Evolutionary conservation across 2,329 filamentous ascomycete genomes (phyloP).

Genomic region (Lasiodiplodia theobromae): DNA sequence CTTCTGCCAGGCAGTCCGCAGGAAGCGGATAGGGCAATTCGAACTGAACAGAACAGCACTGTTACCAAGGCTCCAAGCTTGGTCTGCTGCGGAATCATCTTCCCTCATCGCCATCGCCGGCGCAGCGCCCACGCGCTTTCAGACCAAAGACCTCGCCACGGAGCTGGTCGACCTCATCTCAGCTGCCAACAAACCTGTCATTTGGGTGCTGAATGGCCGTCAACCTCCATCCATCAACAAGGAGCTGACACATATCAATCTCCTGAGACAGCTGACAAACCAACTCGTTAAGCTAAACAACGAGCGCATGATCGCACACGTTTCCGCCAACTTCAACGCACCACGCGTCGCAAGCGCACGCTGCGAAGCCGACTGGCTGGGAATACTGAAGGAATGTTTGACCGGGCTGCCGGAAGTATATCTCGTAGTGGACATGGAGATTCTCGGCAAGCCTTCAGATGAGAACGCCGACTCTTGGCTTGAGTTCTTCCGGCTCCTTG

Average conservation of each 20-base stretch:
- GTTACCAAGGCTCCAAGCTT: background rate
- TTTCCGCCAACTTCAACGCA: conserved; percentile 18
- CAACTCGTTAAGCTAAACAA: background rate
- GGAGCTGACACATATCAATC: background rate
- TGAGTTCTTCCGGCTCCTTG: background rate
- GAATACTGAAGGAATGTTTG: background rate
- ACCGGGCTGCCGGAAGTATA: conserved; percentile 6
- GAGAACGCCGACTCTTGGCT: background rate
- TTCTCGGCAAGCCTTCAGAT: background rate
- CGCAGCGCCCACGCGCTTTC: background rate
- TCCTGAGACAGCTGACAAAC: background rate
- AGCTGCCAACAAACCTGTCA: background rate
- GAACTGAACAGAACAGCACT: background rate
- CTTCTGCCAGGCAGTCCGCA: background rate
- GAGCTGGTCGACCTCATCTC: background rate
- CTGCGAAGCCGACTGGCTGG: conserved; percentile 5
- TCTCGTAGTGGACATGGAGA: conserved; percentile 17
- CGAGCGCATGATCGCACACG: background rate
- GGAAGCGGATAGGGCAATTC: background rate
- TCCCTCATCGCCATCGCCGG: background rate
- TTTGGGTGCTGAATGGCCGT: background rate
- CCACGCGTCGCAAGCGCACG: background rate
- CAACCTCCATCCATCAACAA: background rate
- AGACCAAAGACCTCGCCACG: background rate
- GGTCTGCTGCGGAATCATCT: background rate